phyloP scores from a whole-genome alignment of 495 filamentous ascomycete genomes.

The Chaetomium cochliodes region DNA sequence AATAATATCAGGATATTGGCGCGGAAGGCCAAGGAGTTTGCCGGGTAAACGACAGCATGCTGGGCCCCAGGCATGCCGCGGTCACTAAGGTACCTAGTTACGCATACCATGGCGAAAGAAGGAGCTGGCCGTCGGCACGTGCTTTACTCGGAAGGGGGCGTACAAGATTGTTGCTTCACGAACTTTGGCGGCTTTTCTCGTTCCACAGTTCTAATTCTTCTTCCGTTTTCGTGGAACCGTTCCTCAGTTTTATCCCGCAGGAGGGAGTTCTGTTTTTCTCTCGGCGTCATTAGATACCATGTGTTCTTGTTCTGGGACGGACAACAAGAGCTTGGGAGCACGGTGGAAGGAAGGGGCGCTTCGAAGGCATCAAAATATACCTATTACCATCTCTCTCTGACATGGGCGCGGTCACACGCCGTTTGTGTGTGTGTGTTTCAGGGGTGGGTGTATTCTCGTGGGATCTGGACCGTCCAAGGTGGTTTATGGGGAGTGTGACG shows the following conservation, averaged over 20 bases:
- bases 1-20: slow-evolving; percentile 76
- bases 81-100: no score
- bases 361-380: slow-evolving; percentile 15
- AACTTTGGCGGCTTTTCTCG: background rate
- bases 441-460: background rate
- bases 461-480: background rate
- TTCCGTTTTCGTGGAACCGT: background rate
- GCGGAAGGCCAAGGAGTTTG: slow-evolving; percentile 39
- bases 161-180: background rate
- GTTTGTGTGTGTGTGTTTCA: background rate
- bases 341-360: slow-evolving; percentile 12
- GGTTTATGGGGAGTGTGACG: no score
- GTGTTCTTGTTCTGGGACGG: slow-evolving; percentile 11
- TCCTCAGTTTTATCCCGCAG: background rate
- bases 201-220: background rate
- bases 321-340: slow-evolving; percentile 14
- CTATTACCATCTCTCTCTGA: background rate
- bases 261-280: slow-evolving; percentile 1
- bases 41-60: background rate
- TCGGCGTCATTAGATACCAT: slow-evolving; percentile 22
- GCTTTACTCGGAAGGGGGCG: background rate
- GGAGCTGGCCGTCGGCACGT: background rate
- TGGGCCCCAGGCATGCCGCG: background rate
- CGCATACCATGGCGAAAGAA: background rate
- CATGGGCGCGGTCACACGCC: no score